Base-by-base conservation (phyloP, 2,329 filamentous ascomycete genomes). In the Tolypocladium nubicola region DNA sequence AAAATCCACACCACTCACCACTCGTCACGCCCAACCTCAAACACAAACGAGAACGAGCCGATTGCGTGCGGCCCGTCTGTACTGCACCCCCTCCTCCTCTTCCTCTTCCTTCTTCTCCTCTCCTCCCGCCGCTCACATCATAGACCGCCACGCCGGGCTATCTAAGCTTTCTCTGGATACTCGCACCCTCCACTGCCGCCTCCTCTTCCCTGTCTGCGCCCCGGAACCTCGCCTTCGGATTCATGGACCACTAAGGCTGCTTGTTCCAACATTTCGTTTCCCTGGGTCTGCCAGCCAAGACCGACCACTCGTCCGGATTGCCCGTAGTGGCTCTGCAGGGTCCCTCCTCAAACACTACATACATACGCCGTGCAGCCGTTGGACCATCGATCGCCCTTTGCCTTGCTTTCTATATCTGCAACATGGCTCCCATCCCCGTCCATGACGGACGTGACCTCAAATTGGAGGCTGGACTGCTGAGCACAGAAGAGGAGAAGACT, bases 401-500 rank as follows among this genome's bases (percentile, higher is more conserved):
- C 26, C 30, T 33, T 35, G 47, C 23, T 26, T 26, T 26, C 23
- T 52, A 52, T 53, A 53, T 16, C 52, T 26, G 47, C 53, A 55
- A 43, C 19, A 64, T 63, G 62, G 60, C 61, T 55, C 55, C 59
- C 53, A 53, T 58, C 23, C 19, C 56, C 33, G 52, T 47, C 35
- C 53, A 45, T n/a, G 26, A 52, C 26, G 54, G 53, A 3, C 57
- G 49, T 52, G 59, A 64, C 38, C 52, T 43, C 43, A 56, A 52
- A 37, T 57, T 65, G 33, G 64, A 67, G 58, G 61, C 61, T 57
- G 63, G 64, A 61, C 58, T 65, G 40, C 53, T 65, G 56, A 60
- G 53, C 59, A 64, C 59, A 52, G 56, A 62, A 58, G 63, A 66
- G 56, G 64, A 66, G 52, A 66, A 63, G 61, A 50, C 45, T 11